Evolutionary conservation across 805 yeast genomes (phyloP).

Genomic region (Teunomyces lycoperdinae): DNA sequence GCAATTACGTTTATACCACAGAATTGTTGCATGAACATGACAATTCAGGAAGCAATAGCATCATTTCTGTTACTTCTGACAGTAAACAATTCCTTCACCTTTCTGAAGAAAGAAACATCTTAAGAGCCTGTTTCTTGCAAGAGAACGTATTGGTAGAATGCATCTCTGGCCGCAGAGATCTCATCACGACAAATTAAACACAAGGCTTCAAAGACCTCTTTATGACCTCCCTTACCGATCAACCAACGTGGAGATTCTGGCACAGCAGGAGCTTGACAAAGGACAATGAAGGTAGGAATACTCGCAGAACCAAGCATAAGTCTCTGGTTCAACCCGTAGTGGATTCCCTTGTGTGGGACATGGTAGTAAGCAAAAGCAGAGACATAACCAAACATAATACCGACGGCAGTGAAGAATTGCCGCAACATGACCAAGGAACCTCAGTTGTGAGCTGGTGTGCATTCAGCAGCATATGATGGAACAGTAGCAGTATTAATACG

Average conservation of each 20-base stretch:
- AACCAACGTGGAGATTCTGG: constrained; percentile 76
- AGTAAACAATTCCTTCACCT: constrained; percentile 58
- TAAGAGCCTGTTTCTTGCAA: constrained; percentile 60
- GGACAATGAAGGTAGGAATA: constrained; percentile 53
- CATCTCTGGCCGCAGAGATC: constrained; percentile 63
- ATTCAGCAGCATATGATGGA: constrained; percentile 65
- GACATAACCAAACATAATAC: constrained; percentile 66
- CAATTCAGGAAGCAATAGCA: constrained; percentile 73
- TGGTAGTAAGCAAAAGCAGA: constrained; percentile 57
- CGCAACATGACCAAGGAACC: constrained; percentile 70
- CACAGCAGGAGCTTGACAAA: constrained; percentile 48
- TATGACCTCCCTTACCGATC: constrained; percentile 49
- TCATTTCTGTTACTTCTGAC: constrained; percentile 84
- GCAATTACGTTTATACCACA: constrained; percentile 90
- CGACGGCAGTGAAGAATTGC: constrained; percentile 76
- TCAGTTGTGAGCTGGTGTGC: constrained; percentile 58
- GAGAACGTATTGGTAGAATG: constrained; percentile 57
- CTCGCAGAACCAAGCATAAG: constrained; percentile 63
- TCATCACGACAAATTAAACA: constrained; percentile 42
- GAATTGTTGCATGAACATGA: constrained; percentile 88
- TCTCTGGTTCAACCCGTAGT: constrained; percentile 55
- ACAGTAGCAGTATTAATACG: constrained; percentile 68
- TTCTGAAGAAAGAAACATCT: constrained; percentile 41
- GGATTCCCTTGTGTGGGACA: constrained; percentile 45
- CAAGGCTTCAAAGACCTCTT: constrained; percentile 51